Percentiles rank a stretch among this genome's conserved stretches.
These are phyloP conservation scores for Annulohypoxylon bovei DNA, from an alignment of 495 filamentous ascomycete species.

Conservation along the genomic window DNA sequence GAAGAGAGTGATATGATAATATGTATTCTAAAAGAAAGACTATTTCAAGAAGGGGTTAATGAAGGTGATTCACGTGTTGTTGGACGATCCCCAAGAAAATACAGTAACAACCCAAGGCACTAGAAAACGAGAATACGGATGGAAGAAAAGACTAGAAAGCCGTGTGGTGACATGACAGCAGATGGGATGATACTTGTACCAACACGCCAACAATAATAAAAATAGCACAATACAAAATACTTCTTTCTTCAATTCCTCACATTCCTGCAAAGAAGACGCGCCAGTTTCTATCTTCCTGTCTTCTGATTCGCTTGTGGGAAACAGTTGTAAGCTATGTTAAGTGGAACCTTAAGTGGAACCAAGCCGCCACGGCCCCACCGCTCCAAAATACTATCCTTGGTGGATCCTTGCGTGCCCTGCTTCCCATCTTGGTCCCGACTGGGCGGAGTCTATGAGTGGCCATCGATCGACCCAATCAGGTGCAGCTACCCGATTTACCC, in stretches of 20 bases:
- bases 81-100: slow-evolving; percentile 18
- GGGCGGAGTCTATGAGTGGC: slow-evolving; percentile 29
- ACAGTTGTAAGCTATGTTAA: background rate
- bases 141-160: slow-evolving; percentile 25
- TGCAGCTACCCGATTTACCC: slow-evolving; percentile 4
- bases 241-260: slow-evolving; percentile 17
- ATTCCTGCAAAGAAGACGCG: slow-evolving; percentile 26
- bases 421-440: slow-evolving; percentile 37
- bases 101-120: background rate
- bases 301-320: background rate
- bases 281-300: slow-evolving; percentile 8
- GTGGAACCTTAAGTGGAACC: background rate
- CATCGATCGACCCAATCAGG: slow-evolving; percentile 35
- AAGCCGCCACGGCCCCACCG: slow-evolving; percentile 29
- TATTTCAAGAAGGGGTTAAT: slow-evolving; percentile 24
- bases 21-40: slow-evolving; percentile 23
- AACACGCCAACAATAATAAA: slow-evolving; percentile 30
- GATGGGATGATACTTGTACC: slow-evolving; percentile 42
- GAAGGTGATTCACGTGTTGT: slow-evolving; percentile 35
- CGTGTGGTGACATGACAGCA: slow-evolving; percentile 16
- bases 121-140: slow-evolving; percentile 31
- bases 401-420: slow-evolving; percentile 29
- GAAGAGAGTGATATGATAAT: slow-evolving; percentile 10
- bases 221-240: slow-evolving; percentile 23
- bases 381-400: background rate